Evolutionary conservation across 345 rosid species (phyloP), one percentile per base, ranked within the genome.

Genomic region (Populus alba): DNA sequence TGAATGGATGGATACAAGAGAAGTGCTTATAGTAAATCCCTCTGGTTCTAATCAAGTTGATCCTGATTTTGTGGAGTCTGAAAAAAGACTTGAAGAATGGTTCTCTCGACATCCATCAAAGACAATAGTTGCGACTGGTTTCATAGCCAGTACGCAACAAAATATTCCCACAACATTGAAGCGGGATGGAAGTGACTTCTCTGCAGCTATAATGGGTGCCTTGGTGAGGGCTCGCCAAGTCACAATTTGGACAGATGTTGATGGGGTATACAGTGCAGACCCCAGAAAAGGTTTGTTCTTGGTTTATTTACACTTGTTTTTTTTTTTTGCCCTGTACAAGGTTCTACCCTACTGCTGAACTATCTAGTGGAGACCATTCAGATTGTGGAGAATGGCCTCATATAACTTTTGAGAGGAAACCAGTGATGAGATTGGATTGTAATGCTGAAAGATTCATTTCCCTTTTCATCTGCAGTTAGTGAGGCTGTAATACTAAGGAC

Each of bases 121-220:
- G 83, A 89, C 89, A 51, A 85, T 94, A 66, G 83, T 97, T 82
- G 98, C 98, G 3, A 91, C 99, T 73, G 99, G 99, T 78, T 97
- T 97, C 88, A 97, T 97, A 73, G 99, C 99, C 76, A 97, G 98
- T 79, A 94, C 99, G 22, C 94, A 94, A 22, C 87, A 92, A 75
- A 94, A 91, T 69, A 94, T 97, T 82, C 99, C 99, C 57, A 94
- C 98, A 74, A 97, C 99, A 74, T 83, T 97, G 86, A 97, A 97
- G 88, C 87, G 99, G 83, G 99, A 97, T 83, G 99, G 99, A 71
- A 97, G 99, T 84, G 99, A 97, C 84, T 97, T 97, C 83, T 97
- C 97, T 20, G 99, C 99, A 17, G 98, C 99, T 59, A 94, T 97
- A 68, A 90, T 97, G 84, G 97, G 99, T 74, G 94, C 99, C 81